Evolutionary conservation across 2,329 filamentous ascomycete genomes (phyloP), one percentile per base, ranked within the genome.

Genomic region (Pyricularia grisea): DNA sequence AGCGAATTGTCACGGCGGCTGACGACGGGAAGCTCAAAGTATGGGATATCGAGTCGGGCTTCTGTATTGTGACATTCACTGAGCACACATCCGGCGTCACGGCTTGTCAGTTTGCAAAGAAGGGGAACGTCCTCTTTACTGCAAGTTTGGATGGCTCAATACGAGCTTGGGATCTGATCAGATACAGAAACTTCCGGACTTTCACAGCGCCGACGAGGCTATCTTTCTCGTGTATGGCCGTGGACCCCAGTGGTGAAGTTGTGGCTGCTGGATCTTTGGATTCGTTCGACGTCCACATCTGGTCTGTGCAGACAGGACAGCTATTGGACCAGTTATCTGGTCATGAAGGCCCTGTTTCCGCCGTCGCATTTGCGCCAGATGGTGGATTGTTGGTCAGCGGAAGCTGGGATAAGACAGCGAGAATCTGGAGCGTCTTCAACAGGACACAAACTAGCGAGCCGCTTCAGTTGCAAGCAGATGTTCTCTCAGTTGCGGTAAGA

Each of bases 21-120:
- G 96, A 99, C 74, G 96, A 99, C 77, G 95, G 95, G 68, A 98
- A 98, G 80, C 92, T 99, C 78, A 99, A 99, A 78, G 92, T 99
- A 42, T 99, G 95, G 95, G 95, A 99, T 77, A 90, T 94, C 33
- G 91, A 92, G 70, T 97, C 95, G 0, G 95, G 96, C 0, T 99
- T 99, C 81, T 99, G 95, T 75, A 92, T 98, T 50, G 94, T 98
- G 33, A 99, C 95, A 0, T 99, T 99, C 74, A 97, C 94, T 0
- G 96, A 99, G 78, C 95, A 99, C 78, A 94, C 92, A 0, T 94
- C 93, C 73, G 94, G 93, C 68, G 93, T 99, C 2, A 98, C 94
- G 12, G 92, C 93, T 0, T 97, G 94, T 78, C 91, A 97, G 74
- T 98, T 98, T 79, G 91, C 95, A 0, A 97, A 95, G 80, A 91